Evolutionary conservation across 345 rosid genomes (phyloP), one percentile per base, ranked within the genome.

Genomic region (Gossypium australe): DNA sequence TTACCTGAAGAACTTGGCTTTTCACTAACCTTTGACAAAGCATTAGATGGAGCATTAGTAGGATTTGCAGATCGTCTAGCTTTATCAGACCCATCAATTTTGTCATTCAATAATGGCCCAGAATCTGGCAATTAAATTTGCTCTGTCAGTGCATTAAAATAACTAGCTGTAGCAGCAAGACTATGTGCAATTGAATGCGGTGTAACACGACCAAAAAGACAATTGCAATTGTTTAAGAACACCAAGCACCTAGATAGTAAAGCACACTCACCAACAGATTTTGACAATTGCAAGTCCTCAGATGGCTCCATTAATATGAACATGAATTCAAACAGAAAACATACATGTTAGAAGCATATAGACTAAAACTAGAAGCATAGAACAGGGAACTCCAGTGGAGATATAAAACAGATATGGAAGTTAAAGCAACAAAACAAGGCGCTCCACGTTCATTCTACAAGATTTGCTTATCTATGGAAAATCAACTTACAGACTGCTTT

Each of bases 1-100:
- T 87, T 90, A 68, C 75, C 73, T 76, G 78, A 41, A 18, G 91
- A 76, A 76, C 70, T 81, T 43, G 53, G 68, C 84, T 80, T 86
- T 79, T 83, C 91, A 72, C 51, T 47, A 47, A 11, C 14, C 12
- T 47, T 47, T 2, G 51, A 47, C 51, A 47, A 47, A 47, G 71
- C 82, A 65, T 57, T 74, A 55, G 80, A 71, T 48, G 81, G 77
- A 77, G 71, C 81, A 65, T 57, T 74, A 55, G 80, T 71, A 49
- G 81, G 80, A 79, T 80, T 80, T 64, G 79, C 67, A 61, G 76
- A 70, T 62, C 69, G 73, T 25, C 69, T 86, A 60, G 77, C 91
- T 81, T 84, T 88, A 45, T 75, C 84, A 75, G 72, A 53, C 72
- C 56, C 76, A 70, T 81, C 87, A 69, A 74, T 78, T 80, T 83